A percentile compares a stretch with the other conserved stretches of the same genome.
phyloP scores from a whole-genome alignment of 129 eudicot species.

The Escallonia rubra region DNA sequence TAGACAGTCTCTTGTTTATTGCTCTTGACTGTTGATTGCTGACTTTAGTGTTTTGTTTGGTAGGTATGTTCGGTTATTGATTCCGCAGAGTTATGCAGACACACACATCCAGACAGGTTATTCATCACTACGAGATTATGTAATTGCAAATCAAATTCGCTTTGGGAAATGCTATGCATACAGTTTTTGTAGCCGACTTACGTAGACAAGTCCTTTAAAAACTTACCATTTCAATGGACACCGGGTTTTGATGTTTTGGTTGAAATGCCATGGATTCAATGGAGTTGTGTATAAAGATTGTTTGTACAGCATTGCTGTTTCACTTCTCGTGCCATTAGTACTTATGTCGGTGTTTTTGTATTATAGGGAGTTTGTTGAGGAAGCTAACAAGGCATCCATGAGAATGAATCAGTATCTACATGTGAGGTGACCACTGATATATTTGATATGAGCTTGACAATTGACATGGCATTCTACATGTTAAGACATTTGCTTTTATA shows the following conservation, averaged over 20 bases:
- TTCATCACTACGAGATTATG: neutral
- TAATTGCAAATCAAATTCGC: too few species aligned
- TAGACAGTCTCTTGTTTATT: too few species aligned
- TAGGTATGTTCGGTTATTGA: conserved; percentile 93
- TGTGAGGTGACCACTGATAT: conserved; percentile 79
- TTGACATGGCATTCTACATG: neutral
- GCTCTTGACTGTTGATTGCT: neutral
- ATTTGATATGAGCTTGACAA: conserved; percentile 1
- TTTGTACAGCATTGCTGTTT: neutral
- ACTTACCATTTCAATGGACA: too few species aligned
- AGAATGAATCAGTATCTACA: conserved; percentile 84
- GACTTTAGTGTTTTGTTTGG: conserved; percentile 8
- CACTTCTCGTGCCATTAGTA: neutral
- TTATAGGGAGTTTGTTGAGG: conserved; percentile 74
- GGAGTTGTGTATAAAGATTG: too few species aligned
- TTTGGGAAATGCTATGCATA: too few species aligned
- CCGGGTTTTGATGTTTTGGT: too few species aligned
- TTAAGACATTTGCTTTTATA: neutral
- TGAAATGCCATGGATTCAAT: too few species aligned
- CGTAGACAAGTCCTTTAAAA: too few species aligned
- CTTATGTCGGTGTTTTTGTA: conserved; percentile 8
- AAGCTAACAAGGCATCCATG: conserved; percentile 73
- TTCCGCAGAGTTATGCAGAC: conserved; percentile 83
- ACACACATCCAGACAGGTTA: conserved; percentile 97
- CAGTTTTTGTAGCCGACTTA: too few species aligned